These are phyloP conservation scores for Penicillium salamii DNA, from an alignment of 495 filamentous ascomycete species.

Conservation along the genomic window DNA sequence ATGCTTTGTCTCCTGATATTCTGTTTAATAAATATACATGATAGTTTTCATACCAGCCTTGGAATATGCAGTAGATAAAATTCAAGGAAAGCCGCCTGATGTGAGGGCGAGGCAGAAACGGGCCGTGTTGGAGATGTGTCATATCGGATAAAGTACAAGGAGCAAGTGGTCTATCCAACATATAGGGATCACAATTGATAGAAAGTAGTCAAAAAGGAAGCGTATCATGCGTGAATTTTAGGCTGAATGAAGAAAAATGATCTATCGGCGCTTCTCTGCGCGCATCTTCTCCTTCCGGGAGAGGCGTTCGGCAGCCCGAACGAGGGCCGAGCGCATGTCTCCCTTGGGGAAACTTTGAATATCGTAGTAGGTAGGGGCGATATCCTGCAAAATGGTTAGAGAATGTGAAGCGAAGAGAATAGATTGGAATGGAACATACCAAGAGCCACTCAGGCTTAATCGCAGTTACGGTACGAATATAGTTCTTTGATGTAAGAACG, in stretches of 20 bases:
- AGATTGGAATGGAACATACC: constrained; percentile 51
- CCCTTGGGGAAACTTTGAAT: constrained; percentile 79
- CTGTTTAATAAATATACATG: too few species aligned
- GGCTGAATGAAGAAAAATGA: constrained; percentile 9
- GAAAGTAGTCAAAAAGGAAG: constrained; percentile 1
- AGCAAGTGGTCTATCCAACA: constrained; percentile 5
- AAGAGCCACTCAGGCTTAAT: constrained; percentile 77
- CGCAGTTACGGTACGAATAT: constrained; percentile 60
- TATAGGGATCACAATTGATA: constrained; percentile 1
- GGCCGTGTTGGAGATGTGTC: too few species aligned
- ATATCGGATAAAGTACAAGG: not conserved
- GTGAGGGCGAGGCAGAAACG: too few species aligned
- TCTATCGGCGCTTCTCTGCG: constrained; percentile 35
- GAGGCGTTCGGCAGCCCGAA: constrained; percentile 71
- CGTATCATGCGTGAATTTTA: constrained; percentile 15
- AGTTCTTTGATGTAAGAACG: constrained; percentile 95
- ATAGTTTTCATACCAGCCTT: too few species aligned
- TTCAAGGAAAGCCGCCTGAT: not conserved
- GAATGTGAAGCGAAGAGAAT: not conserved
- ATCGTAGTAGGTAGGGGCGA: constrained; percentile 91
- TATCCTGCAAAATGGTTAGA: constrained; percentile 57
- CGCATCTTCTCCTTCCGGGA: constrained; percentile 67
- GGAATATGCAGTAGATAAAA: too few species aligned
- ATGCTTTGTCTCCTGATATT: too few species aligned
- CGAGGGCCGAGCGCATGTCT: constrained; percentile 74